A percentile compares a stretch with the other conserved stretches of the same genome.
phyloP scores from a whole-genome alignment of 208 protist species.

The Leishmania gerbilli region DNA sequence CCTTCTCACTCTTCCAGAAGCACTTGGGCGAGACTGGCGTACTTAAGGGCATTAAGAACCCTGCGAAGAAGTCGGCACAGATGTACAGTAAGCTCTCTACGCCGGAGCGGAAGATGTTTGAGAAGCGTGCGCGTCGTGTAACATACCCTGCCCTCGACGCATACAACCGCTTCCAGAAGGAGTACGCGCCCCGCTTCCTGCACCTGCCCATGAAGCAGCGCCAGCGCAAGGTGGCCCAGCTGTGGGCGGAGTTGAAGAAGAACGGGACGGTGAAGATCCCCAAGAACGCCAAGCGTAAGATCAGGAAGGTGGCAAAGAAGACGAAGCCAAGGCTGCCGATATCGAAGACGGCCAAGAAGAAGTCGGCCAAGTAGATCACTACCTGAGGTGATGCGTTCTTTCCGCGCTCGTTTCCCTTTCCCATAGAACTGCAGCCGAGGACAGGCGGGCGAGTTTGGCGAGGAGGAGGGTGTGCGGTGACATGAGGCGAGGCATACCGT shows the following conservation, averaged over 20 bases:
- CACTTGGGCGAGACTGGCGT: slow-evolving; percentile 44
- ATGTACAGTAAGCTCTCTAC: slow-evolving; percentile 52
- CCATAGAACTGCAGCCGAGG: slow-evolving; percentile 1
- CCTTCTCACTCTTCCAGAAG: slow-evolving; percentile 69
- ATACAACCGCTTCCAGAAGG: slow-evolving; percentile 76
- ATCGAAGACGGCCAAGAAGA: neutral
- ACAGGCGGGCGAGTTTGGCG: neutral
- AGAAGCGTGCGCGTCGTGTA: slow-evolving; percentile 40
- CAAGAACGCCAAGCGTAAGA: slow-evolving; percentile 36
- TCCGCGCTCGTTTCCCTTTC: neutral
- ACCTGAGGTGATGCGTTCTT: neutral
- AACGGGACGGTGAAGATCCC: slow-evolving; percentile 36
- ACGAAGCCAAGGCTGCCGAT: neutral
- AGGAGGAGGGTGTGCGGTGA: neutral
- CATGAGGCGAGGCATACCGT: neutral
- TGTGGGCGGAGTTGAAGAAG: slow-evolving; percentile 67
- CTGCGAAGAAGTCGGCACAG: slow-evolving; percentile 20
- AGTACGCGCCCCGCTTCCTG: slow-evolving; percentile 50
- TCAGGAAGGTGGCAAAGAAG: slow-evolving; percentile 26
- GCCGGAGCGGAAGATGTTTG: slow-evolving; percentile 38
- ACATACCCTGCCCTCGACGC: slow-evolving; percentile 66
- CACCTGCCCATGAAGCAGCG: slow-evolving; percentile 61
- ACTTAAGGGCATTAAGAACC: slow-evolving; percentile 29
- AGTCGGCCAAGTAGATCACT: neutral
- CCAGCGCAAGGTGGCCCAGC: slow-evolving; percentile 63